Base-by-base conservation (phyloP, 805 yeast genomes). In the Schwanniomyces sp. region DNA sequence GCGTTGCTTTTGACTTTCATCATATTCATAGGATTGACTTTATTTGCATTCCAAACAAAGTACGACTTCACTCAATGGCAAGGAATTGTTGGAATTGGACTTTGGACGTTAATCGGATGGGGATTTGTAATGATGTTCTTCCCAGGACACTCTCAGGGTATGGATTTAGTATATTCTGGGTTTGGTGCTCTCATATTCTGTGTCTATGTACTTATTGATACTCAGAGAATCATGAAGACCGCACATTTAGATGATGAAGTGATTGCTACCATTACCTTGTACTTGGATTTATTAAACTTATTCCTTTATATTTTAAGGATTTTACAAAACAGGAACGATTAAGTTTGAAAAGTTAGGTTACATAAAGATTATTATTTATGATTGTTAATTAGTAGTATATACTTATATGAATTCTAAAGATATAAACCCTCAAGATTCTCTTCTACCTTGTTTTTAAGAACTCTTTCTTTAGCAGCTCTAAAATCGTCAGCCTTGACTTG, bases 401-500 rank as follows among this genome's bases (percentile, higher is more conserved):
- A 17, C 26, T 26, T 26, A 32, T 45, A 40, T 45, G 41, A 26
- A 27, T 11, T 41, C 50, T 72, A 86, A 75, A 90, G 77, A 70
- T 92, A 92, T 56, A 92, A 78, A 30, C 98, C 97, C 70, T 94
- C 98, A 55, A 92, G 79, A 61, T 89, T 91, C 75, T 92, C 97
- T 69, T 92, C 98, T 48, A 91, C 90, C 80, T 92, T 92, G 66
- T 91, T 92, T 80, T 92, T 92, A 81, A 92, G 79, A 43, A 92
- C 96, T 59, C 96, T 83, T 68, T 92, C 98, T 74, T 91, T 88
- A 11, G 97, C 99, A 55, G 84, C 84, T 67, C 87, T 85, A 75
- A 92, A 92, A 66, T 92, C 99, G 52, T 88, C 89, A 26, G 91
- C 94, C 30, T 92, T 89, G 34, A 92, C 98, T 73, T 91, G 95